Evolutionary conservation across 1,284 basidiomycete species (phyloP), one percentile per base, ranked within the genome.

Genomic region (Veloboletus limbatus): DNA sequence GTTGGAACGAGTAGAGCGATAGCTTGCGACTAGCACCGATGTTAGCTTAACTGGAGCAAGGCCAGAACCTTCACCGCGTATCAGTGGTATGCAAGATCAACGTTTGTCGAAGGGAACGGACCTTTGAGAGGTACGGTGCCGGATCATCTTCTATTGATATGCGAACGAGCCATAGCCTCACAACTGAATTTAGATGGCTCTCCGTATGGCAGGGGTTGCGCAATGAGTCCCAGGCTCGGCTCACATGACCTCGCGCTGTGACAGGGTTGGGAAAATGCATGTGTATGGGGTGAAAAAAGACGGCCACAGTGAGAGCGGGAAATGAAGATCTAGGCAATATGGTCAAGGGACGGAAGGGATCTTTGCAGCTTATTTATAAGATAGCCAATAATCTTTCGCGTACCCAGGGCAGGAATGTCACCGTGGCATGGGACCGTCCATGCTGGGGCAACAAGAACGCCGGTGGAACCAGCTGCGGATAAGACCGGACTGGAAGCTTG

Each of bases 261-360:
- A 33, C 36, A 32, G 32, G 27, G 27, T 16, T 51, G 32, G 21
- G 40, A 25, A 51, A 30, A 32, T 26, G 24, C 13, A 14, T 14
- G 9, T n/a, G n/a, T n/a, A n/a, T n/a, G n/a, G n/a, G n/a, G n/a
- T n/a, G n/a, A n/a, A n/a, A n/a, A 22, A n/a, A 22, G 30, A 30
- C 6, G 9, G 37, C 28, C 9, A 26, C 34, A 13, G 31, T 33
- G 30, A 37, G 37, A 36, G 7, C 22, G 33, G 13, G 10, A 10
- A 50, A 39, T 11, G 17, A 30, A 13, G 30, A 20, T 6, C n/a
- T n/a, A n/a, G 32, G 30, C 28, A n/a, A 13, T 38, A 21, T 16
- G 11, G 24, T 41, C 33, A 33, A 42, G 33, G 36, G 36, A n/a
- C 18, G n/a, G 13, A 20, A 16, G 16, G n/a, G 10, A 17, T 37